Evolutionary conservation across 805 yeast genomes (phyloP).

Genomic region (Zygosaccharomyces lentus): DNA sequence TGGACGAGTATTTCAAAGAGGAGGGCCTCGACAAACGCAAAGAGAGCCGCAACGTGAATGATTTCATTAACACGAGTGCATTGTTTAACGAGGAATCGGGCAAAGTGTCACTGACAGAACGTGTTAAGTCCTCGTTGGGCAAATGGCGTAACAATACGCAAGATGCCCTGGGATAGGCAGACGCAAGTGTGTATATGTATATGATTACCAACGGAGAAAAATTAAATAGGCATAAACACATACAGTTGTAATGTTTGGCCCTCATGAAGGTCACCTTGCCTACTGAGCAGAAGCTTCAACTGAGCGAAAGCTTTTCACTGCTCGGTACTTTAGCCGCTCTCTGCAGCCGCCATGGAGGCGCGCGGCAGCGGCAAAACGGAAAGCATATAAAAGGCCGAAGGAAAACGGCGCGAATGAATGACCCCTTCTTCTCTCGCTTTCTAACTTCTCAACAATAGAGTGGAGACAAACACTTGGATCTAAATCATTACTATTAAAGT

Average conservation of each 20-base stretch:
- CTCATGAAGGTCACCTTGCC: not conserved
- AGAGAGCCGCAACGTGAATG: constrained; percentile 17
- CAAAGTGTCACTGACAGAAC: constrained; percentile 1
- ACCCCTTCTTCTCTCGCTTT: no score
- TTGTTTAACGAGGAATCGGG: constrained; percentile 11
- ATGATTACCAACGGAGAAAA: not conserved
- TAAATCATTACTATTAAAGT: no score
- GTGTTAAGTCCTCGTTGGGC: constrained; percentile 2
- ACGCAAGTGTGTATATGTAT: not conserved
- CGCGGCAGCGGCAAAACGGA: not conserved
- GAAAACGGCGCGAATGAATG: not conserved
- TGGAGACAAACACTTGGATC: not conserved
- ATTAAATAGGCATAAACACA: no score
- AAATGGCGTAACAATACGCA: constrained; percentile 6
- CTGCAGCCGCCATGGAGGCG: not conserved
- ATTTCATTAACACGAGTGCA: constrained; percentile 18
- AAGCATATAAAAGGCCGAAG: not conserved
- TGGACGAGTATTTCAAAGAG: constrained; percentile 21
- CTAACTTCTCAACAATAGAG: not conserved
- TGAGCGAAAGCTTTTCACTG: no score
- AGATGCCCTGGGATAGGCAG: constrained; percentile 1
- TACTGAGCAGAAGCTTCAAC: no score
- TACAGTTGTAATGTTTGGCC: not conserved
- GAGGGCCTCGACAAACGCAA: constrained; percentile 7
- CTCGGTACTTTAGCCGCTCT: not conserved